Percentiles rank a stretch among this genome's conserved stretches.
Evolutionary conservation across 164 flowering plant species (phyloP).

Genomic region (Stephania cephalantha): DNA sequence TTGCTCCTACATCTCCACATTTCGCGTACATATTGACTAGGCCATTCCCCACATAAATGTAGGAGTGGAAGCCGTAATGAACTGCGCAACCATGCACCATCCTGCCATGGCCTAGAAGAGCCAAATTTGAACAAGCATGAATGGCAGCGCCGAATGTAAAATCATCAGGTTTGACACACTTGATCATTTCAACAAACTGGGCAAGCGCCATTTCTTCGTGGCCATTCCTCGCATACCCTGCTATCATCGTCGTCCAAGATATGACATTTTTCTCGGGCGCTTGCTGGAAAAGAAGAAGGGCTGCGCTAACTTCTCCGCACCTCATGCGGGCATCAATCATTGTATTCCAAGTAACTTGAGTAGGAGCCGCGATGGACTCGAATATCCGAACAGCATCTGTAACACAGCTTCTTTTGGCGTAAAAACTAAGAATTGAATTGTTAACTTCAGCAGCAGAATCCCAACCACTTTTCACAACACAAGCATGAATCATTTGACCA

Average conservation of each 20-base stretch:
- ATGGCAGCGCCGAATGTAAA: constrained; percentile 56
- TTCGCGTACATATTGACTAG: constrained; percentile 71
- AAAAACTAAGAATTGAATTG: constrained; percentile 61
- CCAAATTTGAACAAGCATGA: constrained; percentile 62
- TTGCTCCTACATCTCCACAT: constrained; percentile 51
- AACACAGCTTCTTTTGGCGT: constrained; percentile 31
- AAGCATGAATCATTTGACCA: constrained; percentile 51
- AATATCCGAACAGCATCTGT: constrained; percentile 41
- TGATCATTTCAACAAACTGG: constrained; percentile 43
- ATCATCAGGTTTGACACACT: constrained; percentile 40
- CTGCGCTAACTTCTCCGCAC: constrained; percentile 39
- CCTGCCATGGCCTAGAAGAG: constrained; percentile 40
- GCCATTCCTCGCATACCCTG: constrained; percentile 57
- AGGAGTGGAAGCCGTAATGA: constrained; percentile 36
- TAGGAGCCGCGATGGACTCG: constrained; percentile 24
- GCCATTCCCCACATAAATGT: constrained; percentile 55
- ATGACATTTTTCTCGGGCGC: constrained; percentile 48
- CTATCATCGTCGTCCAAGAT: constrained; percentile 71
- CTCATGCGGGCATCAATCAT: constrained; percentile 64
- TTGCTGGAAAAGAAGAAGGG: constrained; percentile 33
- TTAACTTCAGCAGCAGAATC: constrained; percentile 41
- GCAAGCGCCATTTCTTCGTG: constrained; percentile 38
- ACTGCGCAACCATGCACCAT: constrained; percentile 49
- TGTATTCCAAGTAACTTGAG: constrained; percentile 66
- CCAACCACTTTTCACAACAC: constrained; percentile 52